These are phyloP conservation scores for Pulveroboletus sp. DNA, from an alignment of 768 basidiomycete genomes.

Conservation along the genomic window DNA sequence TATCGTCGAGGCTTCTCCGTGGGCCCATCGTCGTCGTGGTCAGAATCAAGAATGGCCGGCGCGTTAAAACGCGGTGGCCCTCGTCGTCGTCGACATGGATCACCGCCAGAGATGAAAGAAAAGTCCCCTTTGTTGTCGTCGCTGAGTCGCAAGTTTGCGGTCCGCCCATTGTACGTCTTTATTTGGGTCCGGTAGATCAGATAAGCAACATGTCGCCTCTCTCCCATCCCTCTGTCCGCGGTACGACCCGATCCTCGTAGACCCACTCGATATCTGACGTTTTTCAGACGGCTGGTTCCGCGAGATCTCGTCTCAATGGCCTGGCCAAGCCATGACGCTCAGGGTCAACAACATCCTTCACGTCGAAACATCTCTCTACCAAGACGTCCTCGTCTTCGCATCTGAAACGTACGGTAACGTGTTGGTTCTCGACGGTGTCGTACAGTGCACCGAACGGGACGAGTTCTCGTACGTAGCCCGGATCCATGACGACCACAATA, in stretches of 20 bases:
- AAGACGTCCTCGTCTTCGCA: constrained; percentile 97
- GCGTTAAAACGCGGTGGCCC: too few species aligned
- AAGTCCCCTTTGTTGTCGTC: too few species aligned
- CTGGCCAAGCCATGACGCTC: constrained; percentile 95
- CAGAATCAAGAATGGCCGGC: constrained; percentile 8
- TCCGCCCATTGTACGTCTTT: too few species aligned
- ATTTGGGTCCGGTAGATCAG: too few species aligned
- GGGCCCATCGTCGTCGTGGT: constrained; percentile 26
- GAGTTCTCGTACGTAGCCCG: constrained; percentile 88
- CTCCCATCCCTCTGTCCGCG: constrained; percentile 55
- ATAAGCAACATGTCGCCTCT: constrained; percentile 48
- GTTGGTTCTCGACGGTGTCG: constrained; percentile 89
- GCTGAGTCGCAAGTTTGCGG: too few species aligned
- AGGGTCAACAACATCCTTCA: constrained; percentile 96
- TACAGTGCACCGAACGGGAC: constrained; percentile 97
- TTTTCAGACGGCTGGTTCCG: constrained; percentile 89
- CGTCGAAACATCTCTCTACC: constrained; percentile 88
- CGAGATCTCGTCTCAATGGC: constrained; percentile 95
- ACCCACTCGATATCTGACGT: constrained; percentile 8
- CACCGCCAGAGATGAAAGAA: too few species aligned
- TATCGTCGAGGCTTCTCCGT: constrained; percentile 30
- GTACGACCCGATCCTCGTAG: constrained; percentile 22
- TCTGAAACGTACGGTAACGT: constrained; percentile 98
- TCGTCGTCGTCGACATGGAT: too few species aligned
- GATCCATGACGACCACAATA: background rate